Evolutionary conservation across 352 stramenopile species (phyloP), one percentile per base, ranked within the genome.

Genomic region (Globisporangium canariense): DNA sequence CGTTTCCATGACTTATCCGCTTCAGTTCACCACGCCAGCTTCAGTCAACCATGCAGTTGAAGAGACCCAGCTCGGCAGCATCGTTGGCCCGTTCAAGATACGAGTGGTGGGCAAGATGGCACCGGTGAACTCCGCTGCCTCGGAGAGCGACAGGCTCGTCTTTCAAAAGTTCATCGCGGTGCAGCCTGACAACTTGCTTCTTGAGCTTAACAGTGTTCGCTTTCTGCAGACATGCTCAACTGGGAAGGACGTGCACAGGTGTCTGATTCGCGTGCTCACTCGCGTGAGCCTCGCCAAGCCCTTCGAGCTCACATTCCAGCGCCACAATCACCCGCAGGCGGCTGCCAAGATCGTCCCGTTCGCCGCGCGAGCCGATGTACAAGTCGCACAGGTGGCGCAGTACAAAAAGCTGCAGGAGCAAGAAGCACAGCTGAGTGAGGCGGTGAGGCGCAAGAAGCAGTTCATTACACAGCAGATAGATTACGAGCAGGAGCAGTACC

Each of bases 391-490:
- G 60, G 38, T 83, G 4, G 68, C 74, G 0, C 81, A 88, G 43
- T 65, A 73, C 22, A 25, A 61, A 2, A 77, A 75, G 53, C 52
- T 88, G 14, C 72, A 78, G 58, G 60, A 64, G 3, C 70, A 85
- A 32, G 81, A 90, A 8, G 49, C 54, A 4, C 58, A 59, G 0
- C 58, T 79, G 20, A 70, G 70, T 6, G 45, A 65, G 0, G 55
- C 66, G n/a, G 60, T 85, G 16, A 74, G 71, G 40, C 65, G 59
- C 14, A 84, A 85, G 47, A 89, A 87, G 66, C 74, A 87, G 16
- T 90, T 86, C 46, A 58, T 87, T 2, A 55, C 78, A 0, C 81
- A 90, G 52, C 81, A 90, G 51, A 69, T 90, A 43, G 79, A 90
- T 60, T 85, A 76, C 32, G 71, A 86, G 34, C 69, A 69, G 16